Conservation (phyloP, 768 basidiomycete species). For the Termitomyces sp. region DNA sequence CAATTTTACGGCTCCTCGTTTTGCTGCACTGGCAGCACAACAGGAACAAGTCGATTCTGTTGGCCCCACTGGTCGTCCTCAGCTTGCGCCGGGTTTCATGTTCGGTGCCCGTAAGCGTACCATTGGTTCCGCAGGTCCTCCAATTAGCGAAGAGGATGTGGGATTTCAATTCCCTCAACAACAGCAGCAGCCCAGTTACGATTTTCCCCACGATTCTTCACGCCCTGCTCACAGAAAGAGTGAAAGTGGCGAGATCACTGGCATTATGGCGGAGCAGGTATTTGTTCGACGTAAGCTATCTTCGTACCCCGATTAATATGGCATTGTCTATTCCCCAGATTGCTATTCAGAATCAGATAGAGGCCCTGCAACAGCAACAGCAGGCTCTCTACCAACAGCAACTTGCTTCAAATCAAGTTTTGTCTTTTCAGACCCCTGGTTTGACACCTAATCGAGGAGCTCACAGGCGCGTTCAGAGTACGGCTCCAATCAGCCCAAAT, state of each 20-base stretch:
- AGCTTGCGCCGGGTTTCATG: slow-evolving; percentile 88
- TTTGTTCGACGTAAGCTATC: slow-evolving; percentile 14
- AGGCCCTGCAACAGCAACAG: slow-evolving; percentile 86
- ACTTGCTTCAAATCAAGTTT: slow-evolving; percentile 79
- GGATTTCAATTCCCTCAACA: slow-evolving; percentile 77
- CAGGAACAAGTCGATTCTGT: slow-evolving; percentile 61
- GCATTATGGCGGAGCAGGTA: slow-evolving; percentile 97
- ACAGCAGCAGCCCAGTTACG: slow-evolving; percentile 24
- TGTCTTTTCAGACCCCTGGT: slow-evolving; percentile 75
- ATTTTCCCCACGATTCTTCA: slow-evolving; percentile 23
- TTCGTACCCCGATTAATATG: not conserved
- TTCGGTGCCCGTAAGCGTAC: slow-evolving; percentile 68
- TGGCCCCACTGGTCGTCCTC: slow-evolving; percentile 77
- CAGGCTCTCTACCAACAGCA: slow-evolving; percentile 88
- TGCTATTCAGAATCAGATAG: slow-evolving; percentile 86
- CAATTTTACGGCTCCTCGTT: slow-evolving; percentile 85
- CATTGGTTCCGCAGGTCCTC: slow-evolving; percentile 55
- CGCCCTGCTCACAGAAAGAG: slow-evolving; percentile 43
- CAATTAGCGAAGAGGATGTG: slow-evolving; percentile 76
- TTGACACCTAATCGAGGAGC: slow-evolving; percentile 56
- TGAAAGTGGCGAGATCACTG: slow-evolving; percentile 73
- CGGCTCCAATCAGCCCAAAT: slow-evolving; percentile 55
- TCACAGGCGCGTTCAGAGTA: slow-evolving; percentile 87
- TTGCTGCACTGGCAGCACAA: slow-evolving; percentile 73
- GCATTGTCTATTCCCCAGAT: slow-evolving; percentile 42